phyloP scores from a whole-genome alignment of 2,329 filamentous ascomycete species.

The Xylaria sp. region DNA sequence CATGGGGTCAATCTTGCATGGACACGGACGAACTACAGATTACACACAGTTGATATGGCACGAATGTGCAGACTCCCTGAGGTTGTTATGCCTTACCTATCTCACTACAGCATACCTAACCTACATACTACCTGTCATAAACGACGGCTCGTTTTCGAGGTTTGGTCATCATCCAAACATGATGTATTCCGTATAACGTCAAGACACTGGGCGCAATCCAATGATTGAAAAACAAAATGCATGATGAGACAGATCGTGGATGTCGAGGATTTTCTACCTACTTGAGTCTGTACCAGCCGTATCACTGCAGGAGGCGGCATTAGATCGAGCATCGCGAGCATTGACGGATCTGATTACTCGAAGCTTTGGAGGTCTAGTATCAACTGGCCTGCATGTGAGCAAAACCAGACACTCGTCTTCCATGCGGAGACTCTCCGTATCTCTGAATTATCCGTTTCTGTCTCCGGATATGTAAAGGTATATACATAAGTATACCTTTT shows the following conservation, averaged over 20 bases:
- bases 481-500: not conserved
- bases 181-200: not conserved
- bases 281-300: not conserved
- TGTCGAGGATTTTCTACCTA: not conserved
- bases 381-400: not conserved
- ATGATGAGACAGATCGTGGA: not conserved
- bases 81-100: too few species aligned
- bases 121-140: not conserved
- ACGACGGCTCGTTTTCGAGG: not conserved
- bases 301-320: not conserved
- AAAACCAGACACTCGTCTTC: not conserved
- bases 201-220: too few species aligned
- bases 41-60: too few species aligned
- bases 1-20: not conserved
- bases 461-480: not conserved
- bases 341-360: not conserved
- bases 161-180: not conserved
- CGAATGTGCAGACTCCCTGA: too few species aligned
- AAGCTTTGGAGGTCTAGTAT: constrained; percentile 4
- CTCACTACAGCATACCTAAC: not conserved
- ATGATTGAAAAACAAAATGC: too few species aligned
- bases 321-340: not conserved
- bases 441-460: not conserved
- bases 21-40: not conserved
- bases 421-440: not conserved